Evolutionary conservation across 2,329 filamentous ascomycete genomes (phyloP), one percentile per base, ranked within the genome.

Genomic region (Colletotrichum sojae): DNA sequence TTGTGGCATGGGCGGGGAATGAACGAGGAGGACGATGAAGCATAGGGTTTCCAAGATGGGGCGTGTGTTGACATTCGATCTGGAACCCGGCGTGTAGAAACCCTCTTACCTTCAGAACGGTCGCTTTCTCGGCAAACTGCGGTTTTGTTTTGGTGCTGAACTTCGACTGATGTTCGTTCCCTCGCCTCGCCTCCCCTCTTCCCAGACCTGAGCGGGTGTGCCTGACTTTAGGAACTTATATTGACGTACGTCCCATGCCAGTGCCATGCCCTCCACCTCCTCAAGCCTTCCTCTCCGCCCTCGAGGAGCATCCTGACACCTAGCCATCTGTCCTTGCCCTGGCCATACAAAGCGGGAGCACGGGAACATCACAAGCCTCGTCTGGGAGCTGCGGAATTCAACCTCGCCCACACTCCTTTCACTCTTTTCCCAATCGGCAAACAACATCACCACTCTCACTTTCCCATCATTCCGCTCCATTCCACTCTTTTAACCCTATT

Each of bases 201-300:
- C 45, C 25, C 62, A 56, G 25, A 55, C 43, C 55, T 55, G n/a
- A 55, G 55, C 67, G 67, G 67, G 63, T 69, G 67, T 69, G 48
- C 67, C 67, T 69, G 67, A 61, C 49, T 61, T 61, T 31, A 69
- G 63, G 67, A 69, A 69, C 67, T 69, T 69, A 69, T 69, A 69
- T 69, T 69, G 67, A 69, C 67, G 67, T 67, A 69, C 67, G 52
- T 22, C 67, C 67, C 67, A 69, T 69, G 45, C 67, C 67, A 69
- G 67, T 57, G 31, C 53, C 67, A 56, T 55, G 52, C 49, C 56
- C 65, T 31, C 57, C 55, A 56, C 25, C 16, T 36, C 46, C 55
- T 12, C 55, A 60, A 52, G 39, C 43, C 59, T 56, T 43, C 51
- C 48, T 36, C 43, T 66, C 49, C 39, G 27, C 31, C 52, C 25